Base-by-base conservation (phyloP, 2,329 filamentous ascomycete species). In the Trichophyton equinum region DNA sequence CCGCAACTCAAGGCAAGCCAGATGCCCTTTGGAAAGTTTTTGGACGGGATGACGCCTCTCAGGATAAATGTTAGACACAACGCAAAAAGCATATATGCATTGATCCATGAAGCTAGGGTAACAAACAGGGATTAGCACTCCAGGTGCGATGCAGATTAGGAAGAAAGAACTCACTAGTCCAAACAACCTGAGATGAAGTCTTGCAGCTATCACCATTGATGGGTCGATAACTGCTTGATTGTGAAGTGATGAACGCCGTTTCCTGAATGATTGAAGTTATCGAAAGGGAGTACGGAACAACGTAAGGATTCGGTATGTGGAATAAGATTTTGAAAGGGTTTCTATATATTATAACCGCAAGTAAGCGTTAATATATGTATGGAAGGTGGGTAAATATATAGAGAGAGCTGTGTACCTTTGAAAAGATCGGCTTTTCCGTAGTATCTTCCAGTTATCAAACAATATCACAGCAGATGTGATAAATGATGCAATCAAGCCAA, bases 31-130 rank as follows among this genome's bases (percentile, higher is more conserved):
- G 65, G 56, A 13, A 60, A 59, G 49, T 67, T 67, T 49, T 61
- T 60, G 5, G 56, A 55, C 18, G 57, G 55, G 33, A 64, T 47
- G 15, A 62, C 42, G 9, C 57, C 59, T 18, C 58, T 47, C 30
- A 44, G 49, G n/a, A 62, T 57, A n/a, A 57, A 57, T 15, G 33
- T 42, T 18, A 57, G 27, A 40, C 55, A 57, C 36, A 57, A 15
- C 38, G 38, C 27, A 15, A 70, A 60, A 20, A 69, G 61, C 15
- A 64, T 64, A 58, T 65, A 64, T 18, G 65, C 65, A 40, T 68
- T 63, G 47, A 68, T 63, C 68, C 68, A 70, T 5, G 66, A 42
- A 38, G 64, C 68, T 70, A 46, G 47, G n/a, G n/a, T n/a, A n/a
- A n/a, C 1, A 25, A 11, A 15, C 3, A 7, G 46, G 20, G 15